A percentile compares a stretch with the other conserved stretches of the same genome.
phyloP scores from a whole-genome alignment of 306 rosid species.

The Glycine latifolia region DNA sequence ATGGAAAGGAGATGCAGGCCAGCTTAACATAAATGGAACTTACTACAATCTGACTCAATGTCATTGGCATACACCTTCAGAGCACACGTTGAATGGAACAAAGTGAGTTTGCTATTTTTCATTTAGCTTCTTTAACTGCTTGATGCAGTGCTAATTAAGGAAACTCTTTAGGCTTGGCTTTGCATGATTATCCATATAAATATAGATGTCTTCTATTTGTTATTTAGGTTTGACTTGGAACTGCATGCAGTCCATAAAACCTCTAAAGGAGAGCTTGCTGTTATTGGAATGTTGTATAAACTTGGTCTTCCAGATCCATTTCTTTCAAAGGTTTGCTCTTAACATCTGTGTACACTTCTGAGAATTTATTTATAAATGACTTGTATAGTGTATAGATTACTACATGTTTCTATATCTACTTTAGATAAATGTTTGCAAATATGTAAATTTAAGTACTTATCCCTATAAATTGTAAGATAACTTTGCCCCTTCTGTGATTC shows the following conservation, averaged over 20 bases:
- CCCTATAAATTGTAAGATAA: background rate
- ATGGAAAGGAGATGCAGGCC: conserved; percentile 76
- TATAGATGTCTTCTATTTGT: background rate
- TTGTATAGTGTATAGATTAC: background rate
- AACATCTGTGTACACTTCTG: background rate
- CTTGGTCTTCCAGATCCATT: conserved; percentile 69
- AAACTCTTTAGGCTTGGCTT: too few relatives aligned
- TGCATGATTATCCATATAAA: too few relatives aligned
- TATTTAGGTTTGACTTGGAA: conserved; percentile 68
- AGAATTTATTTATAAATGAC: background rate
- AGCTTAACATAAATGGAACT: conserved; percentile 65
- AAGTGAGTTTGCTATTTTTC: conserved; percentile 51
- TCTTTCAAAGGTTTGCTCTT: conserved; percentile 61
- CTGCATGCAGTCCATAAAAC: conserved; percentile 65
- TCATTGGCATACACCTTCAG: conserved; percentile 94
- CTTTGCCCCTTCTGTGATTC: background rate
- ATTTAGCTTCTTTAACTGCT: too few relatives aligned
- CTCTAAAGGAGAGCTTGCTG: conserved; percentile 59
- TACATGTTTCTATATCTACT: too few relatives aligned
- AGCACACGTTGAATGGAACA: conserved; percentile 72
- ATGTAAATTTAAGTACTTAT: background rate
- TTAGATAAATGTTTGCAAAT: background rate
- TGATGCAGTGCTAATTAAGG: too few relatives aligned
- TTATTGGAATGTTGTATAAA: conserved; percentile 64
- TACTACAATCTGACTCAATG: conserved; percentile 59